A percentile compares a stretch with the other conserved stretches of the same genome.
Conservation (phyloP, 495 filamentous ascomycete species). For the Aspergillus asperescens region DNA sequence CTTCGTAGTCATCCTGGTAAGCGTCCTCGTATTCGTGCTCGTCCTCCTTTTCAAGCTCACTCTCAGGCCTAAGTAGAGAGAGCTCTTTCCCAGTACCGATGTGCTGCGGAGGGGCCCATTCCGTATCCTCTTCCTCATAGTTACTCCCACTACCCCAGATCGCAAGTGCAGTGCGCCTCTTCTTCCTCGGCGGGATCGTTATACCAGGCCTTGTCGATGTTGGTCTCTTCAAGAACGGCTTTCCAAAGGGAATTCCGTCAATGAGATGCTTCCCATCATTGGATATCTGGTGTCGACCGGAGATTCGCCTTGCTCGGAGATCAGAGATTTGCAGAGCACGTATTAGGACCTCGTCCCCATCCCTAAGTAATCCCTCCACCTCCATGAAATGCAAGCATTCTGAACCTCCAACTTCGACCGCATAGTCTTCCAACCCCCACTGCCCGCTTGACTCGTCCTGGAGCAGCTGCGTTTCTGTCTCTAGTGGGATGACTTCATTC, state of each 20-base stretch:
- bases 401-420: slow-evolving; percentile 74
- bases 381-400: slow-evolving; percentile 87
- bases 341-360: slow-evolving; percentile 83
- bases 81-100: slow-evolving; percentile 20
- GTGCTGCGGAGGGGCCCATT: slow-evolving; percentile 32
- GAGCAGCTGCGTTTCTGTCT: slow-evolving; percentile 50
- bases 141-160: slow-evolving; percentile 27
- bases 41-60: background rate
- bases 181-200: slow-evolving; percentile 72
- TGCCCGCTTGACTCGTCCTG: slow-evolving; percentile 44
- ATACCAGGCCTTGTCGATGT: slow-evolving; percentile 58
- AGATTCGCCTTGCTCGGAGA: slow-evolving; percentile 64
- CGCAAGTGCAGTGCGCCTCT: slow-evolving; percentile 47
- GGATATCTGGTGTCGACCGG: slow-evolving; percentile 80
- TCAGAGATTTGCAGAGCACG: slow-evolving; percentile 74
- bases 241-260: slow-evolving; percentile 85
- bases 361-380: slow-evolving; percentile 62
- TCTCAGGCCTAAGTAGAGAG: slow-evolving; percentile 11
- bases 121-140: slow-evolving; percentile 34
- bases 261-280: slow-evolving; percentile 74
- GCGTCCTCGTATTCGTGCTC: slow-evolving; percentile 5
- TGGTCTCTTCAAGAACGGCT: slow-evolving; percentile 55
- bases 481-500: slow-evolving; percentile 78
- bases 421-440: slow-evolving; percentile 92
- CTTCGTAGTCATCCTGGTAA: slow-evolving; percentile 20